Evolutionary conservation across 169 alveolate species (phyloP).

Genomic region (Amoebophrya sp.): DNA sequence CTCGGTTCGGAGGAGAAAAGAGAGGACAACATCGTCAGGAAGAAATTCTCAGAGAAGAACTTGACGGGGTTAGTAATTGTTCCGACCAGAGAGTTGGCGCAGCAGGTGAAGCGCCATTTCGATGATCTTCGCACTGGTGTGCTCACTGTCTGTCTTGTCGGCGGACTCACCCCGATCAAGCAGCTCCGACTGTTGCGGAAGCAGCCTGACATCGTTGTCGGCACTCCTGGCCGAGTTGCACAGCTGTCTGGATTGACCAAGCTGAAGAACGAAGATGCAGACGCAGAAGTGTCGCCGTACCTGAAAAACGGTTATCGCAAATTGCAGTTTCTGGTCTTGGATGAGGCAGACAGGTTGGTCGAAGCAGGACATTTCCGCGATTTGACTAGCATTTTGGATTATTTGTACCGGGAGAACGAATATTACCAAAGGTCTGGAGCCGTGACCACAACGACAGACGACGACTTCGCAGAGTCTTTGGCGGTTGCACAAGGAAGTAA

Average conservation of each 20-base stretch:
- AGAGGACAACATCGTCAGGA: too few relatives aligned
- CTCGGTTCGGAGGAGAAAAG: too few relatives aligned
- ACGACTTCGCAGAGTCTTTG: background rate
- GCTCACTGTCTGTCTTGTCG: constrained; percentile 68
- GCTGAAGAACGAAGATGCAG: background rate
- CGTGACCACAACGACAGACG: constrained; percentile 1
- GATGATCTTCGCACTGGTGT: background rate
- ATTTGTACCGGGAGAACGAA: constrained; percentile 50
- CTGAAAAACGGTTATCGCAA: background rate
- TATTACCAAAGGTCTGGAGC: too few relatives aligned
- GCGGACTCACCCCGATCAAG: constrained; percentile 90
- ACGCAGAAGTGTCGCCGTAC: background rate
- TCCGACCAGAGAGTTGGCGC: background rate
- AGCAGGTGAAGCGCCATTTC: constrained; percentile 11
- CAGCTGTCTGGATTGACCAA: constrained; percentile 5
- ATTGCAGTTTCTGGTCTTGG: constrained; percentile 53
- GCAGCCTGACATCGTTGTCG: constrained; percentile 90
- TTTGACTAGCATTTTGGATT: constrained; percentile 56
- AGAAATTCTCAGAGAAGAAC: too few relatives aligned
- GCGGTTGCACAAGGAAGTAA: background rate
- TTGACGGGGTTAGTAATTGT: background rate
- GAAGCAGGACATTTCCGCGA: constrained; percentile 64
- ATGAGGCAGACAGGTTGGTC: constrained; percentile 74
- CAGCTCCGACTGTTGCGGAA: constrained; percentile 80
- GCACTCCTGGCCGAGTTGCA: constrained; percentile 93